Evolutionary conservation across 2,329 filamentous ascomycete species (phyloP), one percentile per base, ranked within the genome.

Genomic region (Cordyceps javanica): DNA sequence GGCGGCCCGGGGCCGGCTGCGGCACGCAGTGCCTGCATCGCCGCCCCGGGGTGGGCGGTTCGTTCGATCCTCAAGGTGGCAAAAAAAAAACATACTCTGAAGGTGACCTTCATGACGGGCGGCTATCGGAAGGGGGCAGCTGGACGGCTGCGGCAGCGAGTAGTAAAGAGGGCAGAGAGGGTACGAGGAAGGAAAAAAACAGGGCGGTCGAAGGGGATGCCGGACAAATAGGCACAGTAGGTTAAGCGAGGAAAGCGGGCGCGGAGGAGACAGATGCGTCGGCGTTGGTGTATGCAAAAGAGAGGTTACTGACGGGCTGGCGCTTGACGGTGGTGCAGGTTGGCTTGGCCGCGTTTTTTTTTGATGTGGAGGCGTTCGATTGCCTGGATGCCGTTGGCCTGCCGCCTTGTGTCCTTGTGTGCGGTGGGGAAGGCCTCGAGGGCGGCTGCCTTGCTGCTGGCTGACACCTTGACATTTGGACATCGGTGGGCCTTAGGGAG

Each of bases 71-170:
- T 32, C 32, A 21, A 23, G 42, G 59, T 39, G 53, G 55, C 52
- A 60, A 62, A 62, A 65, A 66, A 60, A 62, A 62, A 65, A 66
- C 78, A 61, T 75, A 85, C 82, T 77, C 83, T 82, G 73, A 85
- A 83, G 62, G 84, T 87, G 69, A 87, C 78, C 82, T 87, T 87
- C 84, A 87, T 87, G 71, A 67, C 81, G 78, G 74, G 72, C 73
- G 67, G 71, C 60, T 28, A 60, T 62, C 61, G 62, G n/a, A n/a
- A n/a, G n/a, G 65, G 62, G 63, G 69, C 71, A 72, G 70, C 68
- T 66, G 63, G 55, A 28, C 26, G 44, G 51, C 44, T 34, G 44
- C 36, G 57, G 45, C 51, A n/a, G 51, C 28, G 28, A 19, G 51
- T 46, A 55, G 2, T 23, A 42, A 25, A 10, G 21, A 14, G 9